Evolutionary conservation across 1,139 yeast species (phyloP), one percentile per base, ranked within the genome.

Genomic region (Debaryomyces subglobosus): DNA sequence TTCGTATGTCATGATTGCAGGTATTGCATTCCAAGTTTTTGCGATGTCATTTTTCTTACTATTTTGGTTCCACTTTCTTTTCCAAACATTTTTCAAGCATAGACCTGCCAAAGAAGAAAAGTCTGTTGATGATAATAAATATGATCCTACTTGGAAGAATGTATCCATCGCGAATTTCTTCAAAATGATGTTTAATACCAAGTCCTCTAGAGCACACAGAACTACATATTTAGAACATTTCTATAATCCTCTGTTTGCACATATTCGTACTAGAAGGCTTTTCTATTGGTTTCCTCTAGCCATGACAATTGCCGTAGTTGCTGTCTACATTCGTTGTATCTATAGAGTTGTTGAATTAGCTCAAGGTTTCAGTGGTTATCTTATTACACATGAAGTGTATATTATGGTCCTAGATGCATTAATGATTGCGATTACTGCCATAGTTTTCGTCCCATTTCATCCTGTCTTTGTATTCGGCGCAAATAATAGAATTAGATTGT

Each of bases 291-390:
- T 81, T 60, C 83, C 87, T 1, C 51, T 72, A 32, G 85, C 79
- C 1, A 64, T 85, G 15, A 71, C 85, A 0, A 43, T 71, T 8
- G 75, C 88, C 0, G 85, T 86, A 2, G 27, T 85, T 8, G 78
- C 81, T 10, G 77, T 90, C 38, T 87, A 80, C 58, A 77, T 82
- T 46, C 82, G 97, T 66, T 88, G 95, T 64, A 73, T 87, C 35
- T 92, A 89, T 67, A 81, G 97, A 68, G 84, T 90, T 47, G 81
- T 84, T 18, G 97, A 92, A 65, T 76, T 91, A 51, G 73, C 86
- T 3, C 81, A 85, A 59, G 97, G 97, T 13, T 91, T 91, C 83
- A 46, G 59, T 4, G 96, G 97, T 0, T 78, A 74, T 53, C 72
- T 91, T 55, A 85, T 89, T 49, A 67, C 71, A 1, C 85, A 84